These are phyloP conservation scores for Corrigiola litoralis DNA, from an alignment of 179 eudicot species.

Conservation along the genomic window DNA sequence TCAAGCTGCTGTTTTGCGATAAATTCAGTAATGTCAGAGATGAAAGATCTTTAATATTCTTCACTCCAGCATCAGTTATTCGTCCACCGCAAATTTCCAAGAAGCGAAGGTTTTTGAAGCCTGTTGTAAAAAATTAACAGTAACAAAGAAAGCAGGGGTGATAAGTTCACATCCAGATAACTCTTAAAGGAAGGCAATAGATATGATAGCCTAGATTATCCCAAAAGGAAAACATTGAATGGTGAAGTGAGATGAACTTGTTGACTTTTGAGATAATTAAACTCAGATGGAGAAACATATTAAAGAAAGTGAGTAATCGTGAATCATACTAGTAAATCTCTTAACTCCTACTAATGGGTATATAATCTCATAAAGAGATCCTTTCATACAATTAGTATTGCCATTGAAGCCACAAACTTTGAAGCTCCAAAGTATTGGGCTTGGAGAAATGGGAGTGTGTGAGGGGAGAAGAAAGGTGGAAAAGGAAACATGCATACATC, in stretches of 20 bases:
- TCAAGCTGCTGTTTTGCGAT: slow-evolving; percentile 62
- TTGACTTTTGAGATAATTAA: not conserved
- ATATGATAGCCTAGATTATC: not conserved
- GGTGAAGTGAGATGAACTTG: not conserved
- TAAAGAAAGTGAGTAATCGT: not conserved
- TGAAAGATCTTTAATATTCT: slow-evolving; percentile 63
- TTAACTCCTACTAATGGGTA: not conserved
- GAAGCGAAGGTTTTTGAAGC: slow-evolving; percentile 59
- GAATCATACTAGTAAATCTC: not conserved
- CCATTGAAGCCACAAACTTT: not conserved
- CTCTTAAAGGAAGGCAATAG: not conserved
- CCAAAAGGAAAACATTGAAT: not conserved
- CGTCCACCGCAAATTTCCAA: slow-evolving; percentile 84
- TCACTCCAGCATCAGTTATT: slow-evolving; percentile 79
- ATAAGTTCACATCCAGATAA: too few relatives aligned
- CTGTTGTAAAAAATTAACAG: slow-evolving; percentile 24
- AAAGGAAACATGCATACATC: slow-evolving; percentile 14
- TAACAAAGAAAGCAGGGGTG: not conserved
- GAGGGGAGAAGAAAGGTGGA: not conserved
- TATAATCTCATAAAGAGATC: not conserved
- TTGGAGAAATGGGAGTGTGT: too few relatives aligned
- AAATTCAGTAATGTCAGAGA: slow-evolving; percentile 65
- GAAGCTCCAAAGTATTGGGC: not conserved
- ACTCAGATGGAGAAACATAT: not conserved
- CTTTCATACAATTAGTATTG: not conserved